Evolutionary conservation across 768 basidiomycete species (phyloP).

Genomic region (Goffeauzyma gilvescens): DNA sequence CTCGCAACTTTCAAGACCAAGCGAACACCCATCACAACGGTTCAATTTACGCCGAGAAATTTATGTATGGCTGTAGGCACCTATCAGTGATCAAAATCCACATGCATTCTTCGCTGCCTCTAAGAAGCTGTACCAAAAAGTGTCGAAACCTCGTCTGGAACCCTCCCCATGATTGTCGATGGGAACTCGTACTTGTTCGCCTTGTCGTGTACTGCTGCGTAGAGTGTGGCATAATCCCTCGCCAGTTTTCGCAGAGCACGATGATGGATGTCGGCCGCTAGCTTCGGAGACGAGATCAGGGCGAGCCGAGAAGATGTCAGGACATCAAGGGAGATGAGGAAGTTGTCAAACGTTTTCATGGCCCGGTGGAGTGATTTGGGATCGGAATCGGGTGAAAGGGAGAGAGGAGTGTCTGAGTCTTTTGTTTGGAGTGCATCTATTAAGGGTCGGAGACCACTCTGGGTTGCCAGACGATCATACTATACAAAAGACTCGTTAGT

Average conservation of each 20-base stretch:
- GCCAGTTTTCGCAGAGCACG: slow-evolving; percentile 52
- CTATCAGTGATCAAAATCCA: too few species aligned
- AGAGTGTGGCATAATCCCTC: slow-evolving; percentile 50
- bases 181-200: slow-evolving; percentile 82
- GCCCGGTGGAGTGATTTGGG: slow-evolving; percentile 45
- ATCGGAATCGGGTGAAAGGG: slow-evolving; percentile 49
- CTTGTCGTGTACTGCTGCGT: slow-evolving; percentile 53
- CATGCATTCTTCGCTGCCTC: too few species aligned
- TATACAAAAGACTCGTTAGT: slow-evolving; percentile 12
- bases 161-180: slow-evolving; percentile 55
- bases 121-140: slow-evolving; percentile 8
- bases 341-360: slow-evolving; percentile 50
- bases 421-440: slow-evolving; percentile 30
- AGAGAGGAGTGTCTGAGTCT: slow-evolving; percentile 44
- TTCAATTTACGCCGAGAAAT: slow-evolving; percentile 88
- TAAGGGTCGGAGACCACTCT: slow-evolving; percentile 35
- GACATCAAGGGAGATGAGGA: slow-evolving; percentile 62
- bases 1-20: slow-evolving; percentile 86
- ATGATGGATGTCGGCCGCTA: slow-evolving; percentile 56
- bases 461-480: slow-evolving; percentile 33
- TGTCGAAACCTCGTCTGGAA: slow-evolving; percentile 22
- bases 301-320: slow-evolving; percentile 60
- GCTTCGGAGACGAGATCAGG: slow-evolving; percentile 46
- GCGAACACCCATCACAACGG: slow-evolving; percentile 75
- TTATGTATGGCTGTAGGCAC: slow-evolving; percentile 72